These are phyloP conservation scores for Hanseniaspora vineae DNA, from an alignment of 805 yeast genomes.

Conservation along the genomic window DNA sequence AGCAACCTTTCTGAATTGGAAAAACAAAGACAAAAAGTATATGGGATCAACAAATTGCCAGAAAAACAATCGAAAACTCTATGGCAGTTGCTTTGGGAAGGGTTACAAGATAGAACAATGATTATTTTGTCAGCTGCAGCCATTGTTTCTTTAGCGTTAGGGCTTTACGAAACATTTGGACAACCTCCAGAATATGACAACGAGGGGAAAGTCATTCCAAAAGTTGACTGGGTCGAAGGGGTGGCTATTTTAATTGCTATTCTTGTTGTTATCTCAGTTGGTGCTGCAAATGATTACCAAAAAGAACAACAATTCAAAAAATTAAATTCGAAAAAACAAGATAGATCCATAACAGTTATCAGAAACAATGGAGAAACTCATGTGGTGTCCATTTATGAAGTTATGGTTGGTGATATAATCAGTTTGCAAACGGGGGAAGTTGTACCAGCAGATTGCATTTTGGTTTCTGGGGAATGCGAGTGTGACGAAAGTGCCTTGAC, in stretches of 20 bases:
- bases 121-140: slow-evolving; percentile 80
- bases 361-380: slow-evolving; percentile 52
- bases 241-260: slow-evolving; percentile 93
- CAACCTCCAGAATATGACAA: slow-evolving; percentile 65
- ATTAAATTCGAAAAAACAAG: slow-evolving; percentile 78
- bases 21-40: slow-evolving; percentile 22
- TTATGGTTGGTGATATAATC: slow-evolving; percentile 79
- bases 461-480: slow-evolving; percentile 63
- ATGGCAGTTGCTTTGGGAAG: slow-evolving; percentile 57
- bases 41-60: slow-evolving; percentile 65
- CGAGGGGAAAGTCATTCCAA: slow-evolving; percentile 64
- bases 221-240: slow-evolving; percentile 98
- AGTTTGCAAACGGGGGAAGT: slow-evolving; percentile 87
- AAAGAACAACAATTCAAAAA: slow-evolving; percentile 88
- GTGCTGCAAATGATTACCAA: slow-evolving; percentile 93
- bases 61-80: slow-evolving; percentile 58
- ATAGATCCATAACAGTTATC: slow-evolving; percentile 62
- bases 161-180: slow-evolving; percentile 85
- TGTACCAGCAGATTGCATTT: slow-evolving; percentile 75
- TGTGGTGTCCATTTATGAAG: slow-evolving; percentile 56
- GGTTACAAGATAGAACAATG: slow-evolving; percentile 83
- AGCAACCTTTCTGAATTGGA: slow-evolving; percentile 2
- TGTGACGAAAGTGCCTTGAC: slow-evolving; percentile 89
- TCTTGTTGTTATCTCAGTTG: slow-evolving; percentile 78
- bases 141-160: slow-evolving; percentile 74